A percentile compares a stretch with the other conserved stretches of the same genome.
phyloP scores from a whole-genome alignment of 768 basidiomycete species.

The Kwoniella botswanensis region DNA sequence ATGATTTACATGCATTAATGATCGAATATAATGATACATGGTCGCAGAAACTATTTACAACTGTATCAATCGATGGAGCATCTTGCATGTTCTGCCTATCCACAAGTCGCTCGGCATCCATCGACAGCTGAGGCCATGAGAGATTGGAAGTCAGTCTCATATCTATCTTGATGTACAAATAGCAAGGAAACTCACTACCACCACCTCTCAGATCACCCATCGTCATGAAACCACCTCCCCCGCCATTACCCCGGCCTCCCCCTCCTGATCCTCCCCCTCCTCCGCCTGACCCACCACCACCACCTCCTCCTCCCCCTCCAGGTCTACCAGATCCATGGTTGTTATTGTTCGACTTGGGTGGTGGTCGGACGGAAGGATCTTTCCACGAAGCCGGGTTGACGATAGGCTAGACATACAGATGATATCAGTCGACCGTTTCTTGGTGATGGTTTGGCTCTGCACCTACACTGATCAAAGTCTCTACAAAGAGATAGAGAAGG shows the following conservation, averaged over 20 bases:
- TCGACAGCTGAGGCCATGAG: constrained; percentile 36
- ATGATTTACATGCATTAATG: constrained; percentile 7
- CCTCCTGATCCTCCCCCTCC: constrained; percentile 34
- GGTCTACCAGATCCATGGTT: constrained; percentile 21
- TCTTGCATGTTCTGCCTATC: constrained; percentile 22
- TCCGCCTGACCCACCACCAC: constrained; percentile 35
- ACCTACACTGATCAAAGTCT: constrained; percentile 50
- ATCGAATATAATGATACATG: background rate
- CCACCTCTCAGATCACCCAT: constrained; percentile 47
- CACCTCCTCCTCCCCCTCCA: constrained; percentile 26
- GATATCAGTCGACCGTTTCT: too few relatives aligned
- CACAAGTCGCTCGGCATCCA: constrained; percentile 48
- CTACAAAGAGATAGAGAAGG: constrained; percentile 44
- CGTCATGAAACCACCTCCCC: constrained; percentile 42
- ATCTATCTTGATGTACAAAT: background rate
- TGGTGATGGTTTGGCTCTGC: background rate
- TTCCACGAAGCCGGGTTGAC: constrained; percentile 42
- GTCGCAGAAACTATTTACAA: background rate
- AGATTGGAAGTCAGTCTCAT: background rate
- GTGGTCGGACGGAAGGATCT: constrained; percentile 31
- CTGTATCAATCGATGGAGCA: background rate
- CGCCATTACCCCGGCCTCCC: constrained; percentile 28
- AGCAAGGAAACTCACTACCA: constrained; percentile 37
- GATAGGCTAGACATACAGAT: constrained; percentile 33
- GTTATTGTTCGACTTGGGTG: constrained; percentile 11